These are phyloP conservation scores for Paxillus involutus DNA, from an alignment of 768 basidiomycete genomes.

Conservation along the genomic window DNA sequence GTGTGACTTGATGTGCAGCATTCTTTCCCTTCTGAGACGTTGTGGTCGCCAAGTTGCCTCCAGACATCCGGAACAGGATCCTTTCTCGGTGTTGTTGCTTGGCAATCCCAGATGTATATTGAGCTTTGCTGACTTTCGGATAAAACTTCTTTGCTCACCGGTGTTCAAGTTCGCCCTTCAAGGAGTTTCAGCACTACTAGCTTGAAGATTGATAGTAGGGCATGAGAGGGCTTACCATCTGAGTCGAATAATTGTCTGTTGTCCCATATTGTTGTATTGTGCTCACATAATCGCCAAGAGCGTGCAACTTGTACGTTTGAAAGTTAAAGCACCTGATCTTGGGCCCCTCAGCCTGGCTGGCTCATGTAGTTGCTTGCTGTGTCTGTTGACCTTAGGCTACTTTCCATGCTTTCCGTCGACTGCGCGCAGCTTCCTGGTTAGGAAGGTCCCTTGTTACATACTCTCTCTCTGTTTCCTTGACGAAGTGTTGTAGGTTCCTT, in stretches of 20 bases:
- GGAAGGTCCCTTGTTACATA: conserved; percentile 23
- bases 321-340: conserved; percentile 5
- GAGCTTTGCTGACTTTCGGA: conserved; percentile 32
- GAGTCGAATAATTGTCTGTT: conserved; percentile 36
- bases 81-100: conserved; percentile 15
- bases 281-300: conserved; percentile 31
- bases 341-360: neutral
- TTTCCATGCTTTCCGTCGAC: neutral
- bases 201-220: no score
- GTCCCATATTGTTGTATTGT: conserved; percentile 30
- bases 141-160: conserved; percentile 36
- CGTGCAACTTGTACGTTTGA: conserved; percentile 34
- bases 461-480: conserved; percentile 10
- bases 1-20: neutral
- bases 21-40: neutral
- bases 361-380: no score
- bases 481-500: conserved; percentile 17
- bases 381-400: neutral
- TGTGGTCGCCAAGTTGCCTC: neutral
- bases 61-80: neutral
- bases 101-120: conserved; percentile 30
- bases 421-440: conserved; percentile 5
- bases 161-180: conserved; percentile 39
- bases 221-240: conserved; percentile 20
- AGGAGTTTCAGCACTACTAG: neutral